These are phyloP conservation scores for Lathyrus oleraceus DNA, from an alignment of 306 rosid species.

Conservation along the genomic window DNA sequence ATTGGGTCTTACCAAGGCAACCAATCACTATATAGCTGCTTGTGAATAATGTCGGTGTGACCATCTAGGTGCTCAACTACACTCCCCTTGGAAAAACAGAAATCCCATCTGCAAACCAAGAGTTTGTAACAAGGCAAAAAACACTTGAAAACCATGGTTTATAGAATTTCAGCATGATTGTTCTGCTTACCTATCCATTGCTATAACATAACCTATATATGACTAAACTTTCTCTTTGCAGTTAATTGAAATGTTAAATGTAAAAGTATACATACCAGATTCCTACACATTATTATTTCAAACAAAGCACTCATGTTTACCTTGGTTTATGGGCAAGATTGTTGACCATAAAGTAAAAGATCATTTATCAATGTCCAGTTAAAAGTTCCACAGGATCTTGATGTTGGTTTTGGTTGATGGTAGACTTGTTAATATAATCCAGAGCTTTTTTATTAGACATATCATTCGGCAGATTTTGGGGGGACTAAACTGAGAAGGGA, in stretches of 20 bases:
- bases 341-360: too few relatives aligned
- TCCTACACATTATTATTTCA: constrained; percentile 12
- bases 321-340: constrained; percentile 13
- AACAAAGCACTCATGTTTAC: constrained; percentile 25
- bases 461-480: constrained; percentile 7
- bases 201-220: background rate
- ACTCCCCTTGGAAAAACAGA: constrained; percentile 74
- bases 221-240: constrained; percentile 12
- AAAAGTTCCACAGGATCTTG: too few relatives aligned
- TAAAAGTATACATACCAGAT: constrained; percentile 19
- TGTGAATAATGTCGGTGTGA: constrained; percentile 88
- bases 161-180: constrained; percentile 12
- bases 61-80: constrained; percentile 97
- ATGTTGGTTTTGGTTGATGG: too few relatives aligned
- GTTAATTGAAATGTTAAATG: constrained; percentile 6
- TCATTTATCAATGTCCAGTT: too few relatives aligned
- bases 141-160: constrained; percentile 19
- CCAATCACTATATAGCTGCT: constrained; percentile 81
- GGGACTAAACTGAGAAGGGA: constrained; percentile 18
- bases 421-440: constrained; percentile 13
- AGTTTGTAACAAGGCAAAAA: constrained; percentile 31
- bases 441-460: constrained; percentile 8
- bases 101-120: constrained; percentile 91
- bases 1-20: constrained; percentile 75
- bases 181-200: background rate